Evolutionary conservation across 129 eudicot genomes (phyloP).

Genomic region (Escallonia herrerae): DNA sequence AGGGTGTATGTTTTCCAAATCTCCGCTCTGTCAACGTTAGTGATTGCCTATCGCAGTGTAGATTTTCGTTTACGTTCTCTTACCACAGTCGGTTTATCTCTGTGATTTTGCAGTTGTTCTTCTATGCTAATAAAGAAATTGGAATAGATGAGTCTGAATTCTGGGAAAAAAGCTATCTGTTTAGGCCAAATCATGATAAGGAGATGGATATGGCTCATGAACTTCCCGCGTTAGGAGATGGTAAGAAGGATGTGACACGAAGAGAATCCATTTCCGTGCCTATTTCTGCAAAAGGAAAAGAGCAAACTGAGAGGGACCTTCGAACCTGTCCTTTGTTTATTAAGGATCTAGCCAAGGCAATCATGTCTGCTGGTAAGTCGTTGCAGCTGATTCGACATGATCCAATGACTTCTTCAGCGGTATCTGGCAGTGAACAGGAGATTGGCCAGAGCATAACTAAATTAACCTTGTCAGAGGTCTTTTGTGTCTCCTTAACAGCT

Average conservation of each 20-base stretch:
- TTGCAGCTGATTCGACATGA: slow-evolving; percentile 79
- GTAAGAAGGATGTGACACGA: slow-evolving; percentile 23
- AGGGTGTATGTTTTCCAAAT: no score
- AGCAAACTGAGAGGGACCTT: slow-evolving; percentile 29
- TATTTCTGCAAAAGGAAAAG: slow-evolving; percentile 33
- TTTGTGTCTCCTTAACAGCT: slow-evolving; percentile 79
- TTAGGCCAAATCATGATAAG: slow-evolving; percentile 36
- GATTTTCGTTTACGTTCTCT: neutral
- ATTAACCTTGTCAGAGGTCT: slow-evolving; percentile 78
- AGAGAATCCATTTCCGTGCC: slow-evolving; percentile 24
- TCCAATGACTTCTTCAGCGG: slow-evolving; percentile 42
- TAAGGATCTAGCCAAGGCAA: slow-evolving; percentile 66
- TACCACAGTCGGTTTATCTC: neutral
- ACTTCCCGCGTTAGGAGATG: slow-evolving; percentile 12
- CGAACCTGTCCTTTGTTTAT: slow-evolving; percentile 75
- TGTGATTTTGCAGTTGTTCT: slow-evolving; percentile 62
- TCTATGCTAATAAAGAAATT: slow-evolving; percentile 63
- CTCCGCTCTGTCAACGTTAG: neutral
- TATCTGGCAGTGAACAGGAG: slow-evolving; percentile 20
- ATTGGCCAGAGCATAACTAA: slow-evolving; percentile 28
- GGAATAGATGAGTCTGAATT: slow-evolving; percentile 78
- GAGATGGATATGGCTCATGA: slow-evolving; percentile 25
- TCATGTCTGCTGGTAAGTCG: slow-evolving; percentile 92
- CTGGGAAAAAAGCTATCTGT: slow-evolving; percentile 91
- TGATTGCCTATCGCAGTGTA: neutral